Evolutionary conservation across 805 yeast genomes (phyloP), one percentile per base, ranked within the genome.

Genomic region (Maudiozyma saulgeensis): DNA sequence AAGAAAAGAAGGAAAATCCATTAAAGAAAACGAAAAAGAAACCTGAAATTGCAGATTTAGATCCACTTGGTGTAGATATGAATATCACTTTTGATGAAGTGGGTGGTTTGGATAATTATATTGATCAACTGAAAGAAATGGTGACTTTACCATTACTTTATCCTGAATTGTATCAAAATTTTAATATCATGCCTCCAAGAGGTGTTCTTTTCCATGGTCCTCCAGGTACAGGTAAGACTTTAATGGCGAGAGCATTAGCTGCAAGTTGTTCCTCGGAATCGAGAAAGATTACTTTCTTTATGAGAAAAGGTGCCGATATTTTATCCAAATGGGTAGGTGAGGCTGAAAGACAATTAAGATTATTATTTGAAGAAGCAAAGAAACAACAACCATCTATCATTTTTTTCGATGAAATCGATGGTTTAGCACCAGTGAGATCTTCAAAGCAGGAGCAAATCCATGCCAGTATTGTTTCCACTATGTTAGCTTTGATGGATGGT

Each of bases 271-370:
- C 96, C 0, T 80, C 95, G 0, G 82, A 86, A 16, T 82, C 82
- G 13, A 74, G 84, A 52, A 91, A 93, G 56, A 89, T 93, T 50
- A 89, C 99, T 0, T 93, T 93, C 61, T 93, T 89, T 68, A 93
- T 93, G 99, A 73, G 99, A 53, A 93, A 93, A 64, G 99, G 99
- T 55, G 98, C 99, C 0, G 99, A 93, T 66, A 86, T 95, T 62
- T 71, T 93, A 57, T 87, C 96, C 43, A 93, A 93, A 70, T 93
- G 99, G 99, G 98, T 93, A 3, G 99, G 99, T 60, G 99, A 93
- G 67, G 98, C 98, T 6, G 99, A 93, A 68, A 76, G 99, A 56
- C 98, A 93, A 65, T 72, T 93, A 53, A 72, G 99, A 51, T 71
- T 91, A 41, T 69, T 93, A 49, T 93, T 93, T 64, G 98, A 93